Evolutionary conservation across 1,284 basidiomycete species (phyloP), one percentile per base, ranked within the genome.

Genomic region (Erythrobasidium hasegawianum): DNA sequence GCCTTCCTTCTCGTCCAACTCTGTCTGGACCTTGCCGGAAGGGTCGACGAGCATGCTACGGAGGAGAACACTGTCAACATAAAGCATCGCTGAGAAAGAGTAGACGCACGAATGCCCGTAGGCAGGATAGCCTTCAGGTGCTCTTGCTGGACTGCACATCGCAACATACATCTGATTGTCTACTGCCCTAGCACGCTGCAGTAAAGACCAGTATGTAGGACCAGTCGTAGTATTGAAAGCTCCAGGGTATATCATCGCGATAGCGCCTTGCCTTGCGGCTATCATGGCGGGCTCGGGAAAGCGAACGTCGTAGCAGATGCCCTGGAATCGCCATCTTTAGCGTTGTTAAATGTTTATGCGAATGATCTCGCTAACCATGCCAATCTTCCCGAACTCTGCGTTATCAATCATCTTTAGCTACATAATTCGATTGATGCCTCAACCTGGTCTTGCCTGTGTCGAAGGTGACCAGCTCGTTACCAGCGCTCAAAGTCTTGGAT

Each of bases 211-310:
- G 76, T 97, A 92, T 60, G 97, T 80, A 0, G 95, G 95, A 0
- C 96, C 96, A 0, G 95, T 97, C 0, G 94, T 97, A 69, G 80
- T 77, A 75, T 91, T 93, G 81, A 94, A 94, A 18, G 91, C 90
- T 13, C 84, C 84, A 0, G 93, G 93, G 77, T 97, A 98, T 69
- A 98, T 84, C 75, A 97, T 84, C 11, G 89, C 83, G 67, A 95
- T 86, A 70, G 89, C 92, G 0, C 90, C 92, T 83, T 86, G 81
- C 59, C 96, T 85, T 33, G 94, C 91, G 57, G 89, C 86, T 68
- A 93, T 88, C 86, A 89, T 89, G 4, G 94, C 87, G 72, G 95
- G 82, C 78, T 99, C 96, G 0, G 95, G 93, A 81, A 98, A 98
- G 53, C 96, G 87, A 29, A 92, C 81, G 73, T 93, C 90, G 73